Evolutionary conservation across 306 rosid genomes (phyloP).

Genomic region (Luffa acutangula): DNA sequence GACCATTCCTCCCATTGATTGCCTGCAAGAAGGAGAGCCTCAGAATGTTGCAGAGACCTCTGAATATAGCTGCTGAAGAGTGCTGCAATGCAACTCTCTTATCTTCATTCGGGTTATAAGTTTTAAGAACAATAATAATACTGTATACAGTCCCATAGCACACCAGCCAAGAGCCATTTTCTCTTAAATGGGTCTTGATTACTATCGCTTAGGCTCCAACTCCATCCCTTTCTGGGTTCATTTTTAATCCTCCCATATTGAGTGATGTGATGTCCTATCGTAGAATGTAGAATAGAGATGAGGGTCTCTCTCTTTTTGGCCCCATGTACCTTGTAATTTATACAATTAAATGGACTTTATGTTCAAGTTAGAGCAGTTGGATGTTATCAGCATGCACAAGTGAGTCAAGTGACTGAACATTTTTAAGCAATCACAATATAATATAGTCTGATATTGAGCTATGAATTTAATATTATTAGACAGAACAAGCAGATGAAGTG

Average conservation of each 20-base stretch:
- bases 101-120: too few relatives aligned
- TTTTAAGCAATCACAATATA: neutral
- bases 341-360: neutral
- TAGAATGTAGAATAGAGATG: neutral
- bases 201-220: neutral
- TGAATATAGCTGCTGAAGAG: constrained; percentile 33
- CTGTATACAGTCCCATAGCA: neutral
- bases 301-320: neutral
- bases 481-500: neutral
- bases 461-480: neutral
- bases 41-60: constrained; percentile 27
- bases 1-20: constrained; percentile 77
- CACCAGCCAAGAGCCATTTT: constrained; percentile 2
- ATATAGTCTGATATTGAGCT: neutral
- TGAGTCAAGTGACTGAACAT: neutral
- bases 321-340: neutral
- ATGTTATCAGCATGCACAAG: neutral
- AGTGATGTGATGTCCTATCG: constrained; percentile 13
- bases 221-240: constrained; percentile 26
- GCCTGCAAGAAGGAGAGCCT: constrained; percentile 73
- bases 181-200: constrained; percentile 2
- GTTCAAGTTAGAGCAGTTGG: neutral
- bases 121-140: neutral
- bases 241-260: constrained; percentile 12
- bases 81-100: neutral